Evolutionary conservation across 2,329 filamentous ascomycete species (phyloP), one percentile per base, ranked within the genome.

Genomic region (Arthrinium puccinioides): DNA sequence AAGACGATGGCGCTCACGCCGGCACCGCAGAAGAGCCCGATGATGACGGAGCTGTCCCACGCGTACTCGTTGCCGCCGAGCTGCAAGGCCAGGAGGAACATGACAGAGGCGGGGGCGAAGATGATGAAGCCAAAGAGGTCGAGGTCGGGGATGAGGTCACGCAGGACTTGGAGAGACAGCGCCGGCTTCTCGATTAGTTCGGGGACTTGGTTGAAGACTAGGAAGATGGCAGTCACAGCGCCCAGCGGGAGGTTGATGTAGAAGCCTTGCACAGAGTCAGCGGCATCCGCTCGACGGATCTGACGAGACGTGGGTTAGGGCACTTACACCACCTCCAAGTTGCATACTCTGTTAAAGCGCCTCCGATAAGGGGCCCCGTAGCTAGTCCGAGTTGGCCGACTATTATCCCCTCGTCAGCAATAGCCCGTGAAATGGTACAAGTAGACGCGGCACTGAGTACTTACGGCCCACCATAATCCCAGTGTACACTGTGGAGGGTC

Each of bases 181-280:
- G 42, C 50, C 1, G 39, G 45, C 40, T 56, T 60, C 33, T 36
- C n/a, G 9, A 45, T 48, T 27, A 56, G 51, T 9, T 64, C 59
- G 14, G 62, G 64, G 11, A 66, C 53, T 19, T 45, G 44, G n/a
- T 57, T 43, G 5, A 63, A 36, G 2, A 51, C 5, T 2, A 67
- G 35, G 5, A 53, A 44, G 4, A 53, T 4, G 13, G 52, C 61
- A 15, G 57, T 54, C 10, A 59, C 16, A 6, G 39, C 55, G 9
- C 63, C 64, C 20, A 68, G 29, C 2, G 66, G 66, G 0, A 70
- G 56, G 43, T 69, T 69, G 50, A 70, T 56, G 40, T 62, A 69
- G 44, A 70, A 69, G 32, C 61, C 61, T 34, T n/a, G n/a, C n/a
- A n/a, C n/a, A n/a, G n/a, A n/a, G n/a, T n/a, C n/a, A n/a, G n/a